Conservation (phyloP, 2,329 filamentous ascomycete genomes). For the Cordyceps javanica region DNA sequence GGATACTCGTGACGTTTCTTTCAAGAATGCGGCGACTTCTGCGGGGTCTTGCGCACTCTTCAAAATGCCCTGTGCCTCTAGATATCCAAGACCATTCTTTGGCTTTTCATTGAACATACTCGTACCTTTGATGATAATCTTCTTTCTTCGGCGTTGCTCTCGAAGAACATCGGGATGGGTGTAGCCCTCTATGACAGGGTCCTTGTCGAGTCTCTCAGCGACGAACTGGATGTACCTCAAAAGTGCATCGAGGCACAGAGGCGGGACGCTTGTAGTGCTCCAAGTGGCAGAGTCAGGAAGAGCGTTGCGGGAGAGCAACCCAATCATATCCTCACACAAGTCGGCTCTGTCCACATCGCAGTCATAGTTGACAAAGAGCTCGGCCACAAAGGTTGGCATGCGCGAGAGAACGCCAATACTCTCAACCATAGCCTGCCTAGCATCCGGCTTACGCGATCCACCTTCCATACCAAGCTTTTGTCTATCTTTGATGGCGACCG, state of each 20-base stretch:
- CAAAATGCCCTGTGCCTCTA: constrained; percentile 82
- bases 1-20: constrained; percentile 79
- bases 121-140: constrained; percentile 79
- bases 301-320: constrained; percentile 85
- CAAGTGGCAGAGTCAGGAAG: constrained; percentile 96
- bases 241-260: constrained; percentile 85
- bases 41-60: constrained; percentile 64
- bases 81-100: constrained; percentile 78
- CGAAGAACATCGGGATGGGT: constrained; percentile 60
- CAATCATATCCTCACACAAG: constrained; percentile 91
- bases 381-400: constrained; percentile 90
- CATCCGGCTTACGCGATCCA: constrained; percentile 85
- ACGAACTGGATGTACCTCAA: constrained; percentile 89
- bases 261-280: constrained; percentile 98
- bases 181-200: constrained; percentile 56
- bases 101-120: constrained; percentile 94
- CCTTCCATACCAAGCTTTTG: constrained; percentile 91
- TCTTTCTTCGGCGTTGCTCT: constrained; percentile 73
- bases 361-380: constrained; percentile 97
- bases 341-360: constrained; percentile 89
- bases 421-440: constrained; percentile 96
- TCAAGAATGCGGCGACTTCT: constrained; percentile 80
- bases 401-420: constrained; percentile 85
- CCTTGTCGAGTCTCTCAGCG: constrained; percentile 73
- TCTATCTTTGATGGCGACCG: constrained; percentile 84